Conservation (phyloP, 192 early-diverging fungal species). For the Geosiphon pyriformis region DNA sequence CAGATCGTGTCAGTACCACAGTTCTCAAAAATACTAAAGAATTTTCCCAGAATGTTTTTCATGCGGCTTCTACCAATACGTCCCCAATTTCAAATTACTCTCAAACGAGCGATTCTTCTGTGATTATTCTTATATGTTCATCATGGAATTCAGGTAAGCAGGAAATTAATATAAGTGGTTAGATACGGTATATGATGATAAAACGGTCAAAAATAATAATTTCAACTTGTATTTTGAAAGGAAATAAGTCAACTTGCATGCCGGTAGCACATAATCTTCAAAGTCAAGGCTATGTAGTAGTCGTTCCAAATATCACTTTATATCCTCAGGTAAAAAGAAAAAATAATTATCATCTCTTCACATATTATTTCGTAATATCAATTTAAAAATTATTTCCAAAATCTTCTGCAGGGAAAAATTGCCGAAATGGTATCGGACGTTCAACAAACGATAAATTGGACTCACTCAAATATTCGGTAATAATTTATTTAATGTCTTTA, state of each 20-base stretch:
- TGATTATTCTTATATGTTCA: slow-evolving; percentile 22
- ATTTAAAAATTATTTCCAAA: neutral
- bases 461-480: slow-evolving; percentile 26
- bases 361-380: neutral
- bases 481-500: neutral
- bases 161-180: too few relatives aligned
- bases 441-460: slow-evolving; percentile 36
- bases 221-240: too few relatives aligned
- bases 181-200: too few relatives aligned
- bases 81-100: neutral
- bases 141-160: slow-evolving; percentile 21
- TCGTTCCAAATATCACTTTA: slow-evolving; percentile 39
- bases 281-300: slow-evolving; percentile 42
- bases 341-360: neutral
- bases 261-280: slow-evolving; percentile 42
- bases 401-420: slow-evolving; percentile 29
- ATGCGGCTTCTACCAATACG: too few relatives aligned
- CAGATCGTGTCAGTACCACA: neutral
- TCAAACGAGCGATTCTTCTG: neutral
- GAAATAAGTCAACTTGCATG: slow-evolving; percentile 39
- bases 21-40: neutral
- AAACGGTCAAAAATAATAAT: too few relatives aligned
- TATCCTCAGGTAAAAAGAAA: slow-evolving; percentile 31
- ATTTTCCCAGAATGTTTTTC: neutral
- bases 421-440: slow-evolving; percentile 40